Base-by-base conservation (phyloP, 768 basidiomycete genomes). In the Amanita muscaria region DNA sequence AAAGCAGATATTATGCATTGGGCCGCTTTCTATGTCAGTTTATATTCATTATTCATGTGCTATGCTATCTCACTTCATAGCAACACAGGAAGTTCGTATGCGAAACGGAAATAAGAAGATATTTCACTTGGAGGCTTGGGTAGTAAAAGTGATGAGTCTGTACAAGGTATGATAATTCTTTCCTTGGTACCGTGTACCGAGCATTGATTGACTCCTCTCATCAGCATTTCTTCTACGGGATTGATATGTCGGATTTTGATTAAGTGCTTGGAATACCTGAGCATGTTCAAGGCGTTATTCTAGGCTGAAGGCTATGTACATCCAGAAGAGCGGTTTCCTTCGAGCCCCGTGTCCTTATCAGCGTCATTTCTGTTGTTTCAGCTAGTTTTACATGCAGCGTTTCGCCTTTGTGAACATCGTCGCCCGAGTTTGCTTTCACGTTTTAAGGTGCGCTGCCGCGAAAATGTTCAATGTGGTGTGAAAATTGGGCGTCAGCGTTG, bases 101-200 rank as follows among this genome's bases (percentile, higher is more conserved):
- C 79, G 90, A n/a, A 70, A 82, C 44, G 94, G 94, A 4, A 74
- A 59, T 48, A 72, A 72, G 77, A 78, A 97, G 64, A 97, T 99
- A 41, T 98, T 84, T 63, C 94, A 99, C 57, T 74, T 99, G 33
- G 94, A 99, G 56, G 93, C 94, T 14, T 98, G 90, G 85, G 88
- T 93, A 3, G 87, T 96, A 24, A 96, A 97, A 59, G 77, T 92
- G 32, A 97, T 98, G 94, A 86, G 78, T 56, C 50, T 91, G 47
- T 84, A 88, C 54, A 92, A 92, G 70, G 88, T 87, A 35, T 48
- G 27, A 18, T 27, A 4, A 46, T 16, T 18, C 14, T 16, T 24
- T 16, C 21, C 12, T 8, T 5, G 24, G 37, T n/a, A n/a, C n/a
- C n/a, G 16, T 6, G 10, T 24, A 24, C 16, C 14, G 41, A 25